Evolutionary conservation across 306 rosid genomes (phyloP).

Genomic region (Prunus mongolica): DNA sequence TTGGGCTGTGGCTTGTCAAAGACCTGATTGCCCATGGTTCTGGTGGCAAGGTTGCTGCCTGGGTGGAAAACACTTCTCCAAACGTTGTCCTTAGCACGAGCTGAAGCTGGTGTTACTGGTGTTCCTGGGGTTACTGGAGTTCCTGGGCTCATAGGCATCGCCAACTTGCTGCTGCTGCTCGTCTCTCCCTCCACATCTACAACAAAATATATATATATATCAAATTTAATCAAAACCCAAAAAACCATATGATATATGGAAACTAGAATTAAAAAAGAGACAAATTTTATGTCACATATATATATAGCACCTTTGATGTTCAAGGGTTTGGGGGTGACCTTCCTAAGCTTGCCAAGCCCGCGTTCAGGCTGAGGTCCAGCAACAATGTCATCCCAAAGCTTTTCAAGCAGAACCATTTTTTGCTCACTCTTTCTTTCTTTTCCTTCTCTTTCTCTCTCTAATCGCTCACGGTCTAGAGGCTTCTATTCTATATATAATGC

Average conservation of each 20-base stretch:
- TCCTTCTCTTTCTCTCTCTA: neutral
- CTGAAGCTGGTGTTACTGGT: conserved; percentile 51
- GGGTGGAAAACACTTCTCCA: conserved; percentile 99
- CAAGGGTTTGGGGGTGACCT: conserved; percentile 43
- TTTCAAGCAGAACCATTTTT: conserved; percentile 71
- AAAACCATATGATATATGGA: neutral
- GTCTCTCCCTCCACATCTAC: conserved; percentile 39
- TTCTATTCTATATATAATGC: conserved; percentile 29
- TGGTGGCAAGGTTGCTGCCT: conserved; percentile 82
- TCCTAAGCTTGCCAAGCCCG: conserved; percentile 76
- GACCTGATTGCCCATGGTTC: conserved; percentile 46
- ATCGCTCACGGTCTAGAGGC: neutral
- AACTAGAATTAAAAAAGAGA: no score
- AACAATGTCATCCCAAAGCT: conserved; percentile 80
- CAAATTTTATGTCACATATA: no score
- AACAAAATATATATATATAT: neutral
- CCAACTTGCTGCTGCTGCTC: conserved; percentile 23
- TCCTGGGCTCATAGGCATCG: conserved; percentile 41
- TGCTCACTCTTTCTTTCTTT: neutral
- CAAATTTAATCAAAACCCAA: neutral
- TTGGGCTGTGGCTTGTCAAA: conserved; percentile 88
- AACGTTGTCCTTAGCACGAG: conserved; percentile 60
- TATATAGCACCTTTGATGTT: conserved; percentile 28
- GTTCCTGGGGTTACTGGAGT: conserved; percentile 59
- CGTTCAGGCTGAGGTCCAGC: conserved; percentile 89